Base-by-base conservation (phyloP, 108 stramenopile genomes). In the Nannochloropsis salina region DNA sequence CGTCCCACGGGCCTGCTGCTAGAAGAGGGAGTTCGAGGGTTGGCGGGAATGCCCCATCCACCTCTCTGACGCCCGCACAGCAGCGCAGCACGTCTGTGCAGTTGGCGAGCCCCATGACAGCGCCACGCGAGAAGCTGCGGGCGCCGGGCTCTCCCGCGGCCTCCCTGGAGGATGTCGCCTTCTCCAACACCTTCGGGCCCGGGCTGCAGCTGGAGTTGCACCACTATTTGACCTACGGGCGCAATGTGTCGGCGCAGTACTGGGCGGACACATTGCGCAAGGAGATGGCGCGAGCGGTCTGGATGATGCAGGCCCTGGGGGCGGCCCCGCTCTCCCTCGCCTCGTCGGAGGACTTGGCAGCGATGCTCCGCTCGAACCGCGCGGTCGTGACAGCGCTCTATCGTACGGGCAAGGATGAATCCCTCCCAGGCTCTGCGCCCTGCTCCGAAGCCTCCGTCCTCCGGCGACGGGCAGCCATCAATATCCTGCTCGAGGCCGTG, bases 161-260 rank as follows among this genome's bases (percentile, higher is more conserved):
- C 61, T 74, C 61, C 61, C n/a, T 74, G 61, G 61, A 74, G n/a
- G 61, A 74, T 6, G 61, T 74, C 61, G 61, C 61, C 61, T 74
- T 74, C 61, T n/a, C 61, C 3, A n/a, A n/a, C 61, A 74, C 61
- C 8, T 74, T 74, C 61, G 61, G 61, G 20, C 61, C 61, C 15
- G 61, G 20, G 20, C 61, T 74, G 20, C 61, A 8, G n/a, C 61
- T n/a, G 61, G 61, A 74, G n/a, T n/a, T 74, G 3, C 15, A 74
- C 61, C 61, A 74, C 61, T 74, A 74, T 74, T n/a, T 74, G 20
- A n/a, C 61, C 2, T 74, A 74, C 61, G 61, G 61, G 20, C 61
- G 61, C 61, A 74, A 74, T n/a, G 61, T 74, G 20, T 74, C 61
- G 5, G 61, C 61, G 61, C 61, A 74, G n/a, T 74, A 74, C 8